Conservation (phyloP, 441 rosid genomes). For the Brassica hybrid region DNA sequence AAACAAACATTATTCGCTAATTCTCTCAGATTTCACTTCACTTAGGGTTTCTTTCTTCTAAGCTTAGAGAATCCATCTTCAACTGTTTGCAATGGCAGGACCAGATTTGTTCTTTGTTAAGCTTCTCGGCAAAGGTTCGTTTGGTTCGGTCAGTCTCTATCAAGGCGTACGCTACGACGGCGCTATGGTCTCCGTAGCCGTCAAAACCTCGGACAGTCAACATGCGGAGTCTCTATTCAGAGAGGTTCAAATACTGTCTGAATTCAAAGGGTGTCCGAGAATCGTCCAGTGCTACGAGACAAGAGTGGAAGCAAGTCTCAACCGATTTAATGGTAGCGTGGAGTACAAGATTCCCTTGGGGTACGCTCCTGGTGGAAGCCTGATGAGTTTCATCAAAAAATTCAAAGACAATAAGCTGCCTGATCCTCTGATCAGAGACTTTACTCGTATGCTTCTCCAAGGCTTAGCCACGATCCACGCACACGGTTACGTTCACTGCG, state of each 20-base stretch:
- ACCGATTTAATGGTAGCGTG: not conserved
- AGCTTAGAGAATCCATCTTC: too few species aligned
- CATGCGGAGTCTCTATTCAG: not conserved
- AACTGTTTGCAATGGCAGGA: not conserved
- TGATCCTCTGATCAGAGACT: not conserved
- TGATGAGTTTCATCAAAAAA: not conserved
- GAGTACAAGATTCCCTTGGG: not conserved
- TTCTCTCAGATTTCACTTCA: not conserved
- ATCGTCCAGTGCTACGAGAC: too few species aligned
- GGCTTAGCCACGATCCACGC: constrained; percentile 2
- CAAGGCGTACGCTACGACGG: not conserved
- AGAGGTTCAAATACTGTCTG: constrained; percentile 6
- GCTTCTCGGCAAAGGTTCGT: not conserved
- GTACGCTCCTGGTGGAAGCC: not conserved
- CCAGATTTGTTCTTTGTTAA: not conserved
- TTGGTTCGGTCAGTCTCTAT: not conserved
- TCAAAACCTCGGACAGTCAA: not conserved
- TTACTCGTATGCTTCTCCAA: constrained; percentile 3
- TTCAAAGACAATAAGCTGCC: not conserved
- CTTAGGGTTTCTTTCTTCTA: not conserved
- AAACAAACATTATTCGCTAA: not conserved
- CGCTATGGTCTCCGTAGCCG: not conserved
- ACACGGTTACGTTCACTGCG: not conserved
- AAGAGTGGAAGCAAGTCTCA: not conserved
- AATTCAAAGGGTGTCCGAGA: not conserved